Conservation (phyloP, 345 rosid species). For the Kernera saxatilis region DNA sequence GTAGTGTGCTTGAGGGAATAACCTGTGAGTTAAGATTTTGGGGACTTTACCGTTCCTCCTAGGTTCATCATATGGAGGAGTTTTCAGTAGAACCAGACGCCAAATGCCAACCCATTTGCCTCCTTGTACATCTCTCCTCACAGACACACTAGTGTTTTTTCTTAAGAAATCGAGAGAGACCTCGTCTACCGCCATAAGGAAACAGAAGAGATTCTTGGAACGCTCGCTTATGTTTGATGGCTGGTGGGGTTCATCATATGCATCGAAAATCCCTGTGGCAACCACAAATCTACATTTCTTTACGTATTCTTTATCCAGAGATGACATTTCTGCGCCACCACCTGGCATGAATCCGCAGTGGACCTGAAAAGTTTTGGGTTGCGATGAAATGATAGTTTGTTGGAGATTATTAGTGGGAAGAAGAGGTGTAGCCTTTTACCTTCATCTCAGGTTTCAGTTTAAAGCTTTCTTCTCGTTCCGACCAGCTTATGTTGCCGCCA, state of each 20-base stretch:
- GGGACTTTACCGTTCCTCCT: slow-evolving; percentile 96
- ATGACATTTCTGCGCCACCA: slow-evolving; percentile 87
- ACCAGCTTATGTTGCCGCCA: slow-evolving; percentile 90
- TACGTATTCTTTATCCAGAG: slow-evolving; percentile 53
- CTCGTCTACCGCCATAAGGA: slow-evolving; percentile 89
- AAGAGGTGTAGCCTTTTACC: slow-evolving; percentile 34
- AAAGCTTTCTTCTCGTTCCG: slow-evolving; percentile 72
- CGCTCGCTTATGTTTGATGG: slow-evolving; percentile 75
- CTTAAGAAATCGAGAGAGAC: slow-evolving; percentile 61
- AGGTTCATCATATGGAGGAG: slow-evolving; percentile 91
- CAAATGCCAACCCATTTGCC: slow-evolving; percentile 93
- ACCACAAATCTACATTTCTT: slow-evolving; percentile 83
- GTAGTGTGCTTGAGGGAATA: slow-evolving; percentile 87
- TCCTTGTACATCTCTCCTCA: slow-evolving; percentile 56
- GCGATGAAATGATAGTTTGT: neutral
- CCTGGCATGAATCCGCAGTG: slow-evolving; percentile 82
- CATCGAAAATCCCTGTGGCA: slow-evolving; percentile 93
- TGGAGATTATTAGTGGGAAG: neutral
- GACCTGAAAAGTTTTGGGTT: slow-evolving; percentile 40
- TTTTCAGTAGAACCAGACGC: slow-evolving; percentile 80
- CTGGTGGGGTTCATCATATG: slow-evolving; percentile 85
- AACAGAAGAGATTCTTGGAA: slow-evolving; percentile 81
- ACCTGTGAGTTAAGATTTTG: slow-evolving; percentile 92
- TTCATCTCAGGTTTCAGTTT: slow-evolving; percentile 65
- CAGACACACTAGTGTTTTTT: slow-evolving; percentile 56